Evolutionary conservation across 2,329 filamentous ascomycete species (phyloP).

Genomic region (Plenodomus lindquistii): DNA sequence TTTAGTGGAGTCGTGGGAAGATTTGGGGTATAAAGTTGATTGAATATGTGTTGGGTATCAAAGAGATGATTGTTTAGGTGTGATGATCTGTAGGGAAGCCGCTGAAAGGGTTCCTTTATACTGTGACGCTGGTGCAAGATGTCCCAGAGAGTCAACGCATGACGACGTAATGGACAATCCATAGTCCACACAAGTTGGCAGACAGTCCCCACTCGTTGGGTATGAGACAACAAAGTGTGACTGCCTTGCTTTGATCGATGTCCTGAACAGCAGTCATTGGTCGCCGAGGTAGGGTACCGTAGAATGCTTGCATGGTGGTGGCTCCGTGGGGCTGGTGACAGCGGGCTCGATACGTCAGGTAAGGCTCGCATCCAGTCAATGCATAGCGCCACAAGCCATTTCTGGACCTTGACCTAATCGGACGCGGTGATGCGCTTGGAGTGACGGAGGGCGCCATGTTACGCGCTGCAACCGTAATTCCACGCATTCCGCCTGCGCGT

Average conservation of each 20-base stretch:
- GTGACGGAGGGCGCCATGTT: slow-evolving; percentile 13
- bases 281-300: slow-evolving; percentile 1
- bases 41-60: slow-evolving; percentile 1
- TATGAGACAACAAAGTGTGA: slow-evolving; percentile 4
- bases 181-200: slow-evolving; percentile 2
- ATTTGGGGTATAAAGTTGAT: slow-evolving; percentile 2
- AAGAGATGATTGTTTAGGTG: slow-evolving; percentile 14
- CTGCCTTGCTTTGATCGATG: slow-evolving; percentile 9
- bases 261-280: slow-evolving; percentile 6
- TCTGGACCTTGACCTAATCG: slow-evolving; percentile 6
- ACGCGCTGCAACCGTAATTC: slow-evolving; percentile 5
- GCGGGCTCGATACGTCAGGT: slow-evolving; percentile 19
- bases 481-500: not conserved
- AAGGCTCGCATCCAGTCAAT: slow-evolving; percentile 2
- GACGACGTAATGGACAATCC: slow-evolving; percentile 29
- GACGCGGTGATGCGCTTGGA: slow-evolving; percentile 17
- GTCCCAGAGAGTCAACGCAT: slow-evolving; percentile 9
- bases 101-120: slow-evolving; percentile 25
- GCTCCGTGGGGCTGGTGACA: slow-evolving; percentile 3
- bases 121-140: slow-evolving; percentile 1
- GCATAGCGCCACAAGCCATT: slow-evolving; percentile 12
- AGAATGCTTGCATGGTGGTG: slow-evolving; percentile 4
- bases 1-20: not conserved
- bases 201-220: slow-evolving; percentile 2
- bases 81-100: slow-evolving; percentile 10